phyloP scores from a whole-genome alignment of 345 rosid species.

The Camelina hispida region DNA sequence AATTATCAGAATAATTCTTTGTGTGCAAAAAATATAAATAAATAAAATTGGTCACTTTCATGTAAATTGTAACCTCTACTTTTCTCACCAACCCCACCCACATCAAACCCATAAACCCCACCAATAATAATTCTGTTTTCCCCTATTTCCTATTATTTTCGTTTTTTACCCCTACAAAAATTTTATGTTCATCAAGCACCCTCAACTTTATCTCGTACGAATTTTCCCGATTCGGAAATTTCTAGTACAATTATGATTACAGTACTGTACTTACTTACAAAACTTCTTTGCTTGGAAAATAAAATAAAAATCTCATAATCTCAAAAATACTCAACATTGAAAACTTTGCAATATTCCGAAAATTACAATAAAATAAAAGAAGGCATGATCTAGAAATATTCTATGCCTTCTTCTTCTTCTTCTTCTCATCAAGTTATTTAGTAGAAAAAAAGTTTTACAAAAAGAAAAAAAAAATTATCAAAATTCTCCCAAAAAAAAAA shows the following conservation, averaged over 20 bases:
- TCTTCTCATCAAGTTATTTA: slow-evolving; percentile 15
- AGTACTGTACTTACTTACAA: background rate
- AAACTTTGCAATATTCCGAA: slow-evolving; percentile 4
- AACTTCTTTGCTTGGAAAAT: no score
- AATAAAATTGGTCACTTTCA: slow-evolving; percentile 25
- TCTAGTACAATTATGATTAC: background rate
- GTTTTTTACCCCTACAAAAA: slow-evolving; percentile 2
- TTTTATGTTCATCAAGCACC: background rate
- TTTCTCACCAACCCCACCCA: slow-evolving; percentile 33
- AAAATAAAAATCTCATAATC: no score
- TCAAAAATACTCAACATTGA: background rate
- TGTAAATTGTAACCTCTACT: slow-evolving; percentile 30
- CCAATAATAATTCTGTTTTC: slow-evolving; percentile 1
- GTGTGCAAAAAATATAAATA: no score
- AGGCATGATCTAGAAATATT: slow-evolving; percentile 17
- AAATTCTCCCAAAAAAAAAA: background rate
- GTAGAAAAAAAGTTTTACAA: background rate
- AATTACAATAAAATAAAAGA: background rate
- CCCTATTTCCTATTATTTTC: background rate
- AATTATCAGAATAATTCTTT: slow-evolving; percentile 15
- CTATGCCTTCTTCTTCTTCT: slow-evolving; percentile 1
- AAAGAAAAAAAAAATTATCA: background rate
- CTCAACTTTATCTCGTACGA: background rate
- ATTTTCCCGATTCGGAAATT: background rate
- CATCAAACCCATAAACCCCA: slow-evolving; percentile 33